Evolutionary conservation across 1,284 basidiomycete genomes (phyloP), one percentile per base, ranked within the genome.

Genomic region (Sporisorium reilianum): DNA sequence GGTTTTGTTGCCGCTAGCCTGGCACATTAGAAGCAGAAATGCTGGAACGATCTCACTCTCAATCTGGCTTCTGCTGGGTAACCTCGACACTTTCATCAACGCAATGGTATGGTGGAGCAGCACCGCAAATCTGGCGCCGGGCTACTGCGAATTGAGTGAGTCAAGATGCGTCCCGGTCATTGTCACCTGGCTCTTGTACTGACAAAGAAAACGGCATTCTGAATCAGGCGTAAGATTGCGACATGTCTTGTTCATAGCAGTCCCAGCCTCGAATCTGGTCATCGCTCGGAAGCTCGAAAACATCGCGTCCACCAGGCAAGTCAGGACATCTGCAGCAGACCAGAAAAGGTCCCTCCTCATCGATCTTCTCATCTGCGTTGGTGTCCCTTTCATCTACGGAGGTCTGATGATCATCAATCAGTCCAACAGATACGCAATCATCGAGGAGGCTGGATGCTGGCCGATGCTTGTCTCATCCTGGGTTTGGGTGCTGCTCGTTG

Each of bases 331-430:
- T 18, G 44, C 40, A 16, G 14, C 48, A 28, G 64, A 60, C 14
- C 46, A 42, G 7, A 60, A 40, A 20, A 60, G 26, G 22, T 36
- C 45, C 30, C 14, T 66, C 14, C 38, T 57, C 38, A 26, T 56
- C 25, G 64, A 66, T 7, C 50, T 66, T 6, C n/a, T 55, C 12
- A 60, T 66, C 26, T 52, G 56, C 32, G 30, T 66, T 23, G 64
- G 57, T 0, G n/a, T 56, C 18, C 64, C 64, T 3, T 16, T 66
- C 22, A 8, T 66, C 3, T 60, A 60, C 42, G 48, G 54, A 9
- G n/a, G 41, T 1, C 36, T 61, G 30, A 66, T 66, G 64, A 61
- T 66, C 48, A 49, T 66, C n/a, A 66, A 66, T 42, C 64, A 66
- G 18, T 41, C 57, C 0, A 40, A 52, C 36, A 36, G 53, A 20